Base-by-base conservation (phyloP, 805 yeast species). In the Nakazawaea ishiwadae region DNA sequence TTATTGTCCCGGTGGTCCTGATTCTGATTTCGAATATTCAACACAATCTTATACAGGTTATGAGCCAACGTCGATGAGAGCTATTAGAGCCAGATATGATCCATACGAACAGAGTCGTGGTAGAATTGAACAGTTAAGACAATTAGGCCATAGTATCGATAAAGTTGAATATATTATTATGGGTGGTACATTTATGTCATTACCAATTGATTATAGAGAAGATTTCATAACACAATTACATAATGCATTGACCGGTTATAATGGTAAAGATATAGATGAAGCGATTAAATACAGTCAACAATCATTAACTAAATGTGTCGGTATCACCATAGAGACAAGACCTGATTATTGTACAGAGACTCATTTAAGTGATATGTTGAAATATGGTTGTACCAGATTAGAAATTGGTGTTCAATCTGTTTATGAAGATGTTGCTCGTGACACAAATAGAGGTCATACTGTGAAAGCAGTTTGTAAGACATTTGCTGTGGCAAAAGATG, bases 61-160 rank as follows among this genome's bases (percentile, higher is more conserved):
- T 58, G 99, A 93, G 61, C 99, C 99, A 7, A 93, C 99, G 0
- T 89, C 97, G 1, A 93, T 93, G 99, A 75, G 99, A 54, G 99
- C 99, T n/a, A 93, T 93, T 47, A 73, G 99, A 52, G 99, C 99
- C 0, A 77, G 99, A 54, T 93, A 93, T 58, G 99, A 93, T 60
- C 98, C 99, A 1, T 93, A 88, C 58, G 99, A 93, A 63, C 99
- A 93, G 62, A 97, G 98, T 5, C 75, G 99, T 58, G 99, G 99
- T 37, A 79, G 99, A 60, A 82, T 93, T 30, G 99, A 93, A 56
- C 99, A 93, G 69, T 72, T 93, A 48, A 79, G 96, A 51, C 96
- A 85, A 61, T 71, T 93, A 46, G 99, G 99, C 11, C 99, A 93
- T 58, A 83, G 95, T 1, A 91, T 93, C 34, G 99, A 93, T 59